Evolutionary conservation across 2,329 filamentous ascomycete species (phyloP), one percentile per base, ranked within the genome.

Genomic region (Zymoseptoria tritici): DNA sequence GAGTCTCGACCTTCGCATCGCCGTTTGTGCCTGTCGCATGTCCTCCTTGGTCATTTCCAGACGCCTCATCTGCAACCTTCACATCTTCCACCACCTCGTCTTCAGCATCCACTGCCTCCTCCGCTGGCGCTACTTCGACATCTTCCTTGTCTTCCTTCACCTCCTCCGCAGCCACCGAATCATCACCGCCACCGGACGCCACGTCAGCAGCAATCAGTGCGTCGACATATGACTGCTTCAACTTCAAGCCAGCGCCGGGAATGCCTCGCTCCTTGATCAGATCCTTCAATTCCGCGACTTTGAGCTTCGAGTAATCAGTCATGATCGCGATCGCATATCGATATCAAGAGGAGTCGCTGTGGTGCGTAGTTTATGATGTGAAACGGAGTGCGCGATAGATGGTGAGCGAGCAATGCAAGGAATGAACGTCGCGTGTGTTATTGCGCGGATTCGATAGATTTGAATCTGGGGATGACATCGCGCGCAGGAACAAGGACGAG

Each of bases 211-310:
- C 73, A 57, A 75, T 68, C 8, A 81, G 70, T 64, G 75, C 77
- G 60, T 80, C 78, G 36, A 80, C 71, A 54, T 78, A 77, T 60
- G 80, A 75, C 60, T 76, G 75, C 67, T 81, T 81, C 54, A 77
- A 71, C 55, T 77, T 77, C 29, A 80, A 68, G 22, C 78, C 77
- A 0, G 77, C 77, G 22, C 72, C 72, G 1, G 78, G 70, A 58
- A 81, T 79, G 52, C 73, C 72, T 55, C 77, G 74, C 46, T 79
- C 76, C 59, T 80, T 80, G 54, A 80, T 69, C 56, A 79, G 57
- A 59, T 76, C 71, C 62, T 76, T 75, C 55, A 81, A 71, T 62
- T 79, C 75, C 57, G 74, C 72, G 62, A 80, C 78, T 22, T 78
- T 80, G 52, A 76, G 72, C 61, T 75, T 76, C 66, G 69, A 74